These are phyloP conservation scores for Calocera cornea DNA, from an alignment of 768 basidiomycete species.

Conservation along the genomic window DNA sequence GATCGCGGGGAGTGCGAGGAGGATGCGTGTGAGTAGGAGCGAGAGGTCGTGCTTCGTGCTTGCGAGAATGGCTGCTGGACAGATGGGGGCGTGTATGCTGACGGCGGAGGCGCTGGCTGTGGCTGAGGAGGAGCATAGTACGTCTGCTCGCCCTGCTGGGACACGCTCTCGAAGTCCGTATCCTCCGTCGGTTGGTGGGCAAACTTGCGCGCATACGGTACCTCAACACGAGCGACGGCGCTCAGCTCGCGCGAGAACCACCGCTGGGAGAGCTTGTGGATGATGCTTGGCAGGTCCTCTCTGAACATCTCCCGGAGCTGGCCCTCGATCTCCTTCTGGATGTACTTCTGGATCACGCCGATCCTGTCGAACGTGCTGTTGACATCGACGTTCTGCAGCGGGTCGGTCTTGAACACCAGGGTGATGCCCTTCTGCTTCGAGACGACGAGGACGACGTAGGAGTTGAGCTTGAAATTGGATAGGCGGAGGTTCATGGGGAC, in stretches of 20 bases:
- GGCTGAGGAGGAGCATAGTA: neutral
- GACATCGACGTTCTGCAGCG: constrained; percentile 93
- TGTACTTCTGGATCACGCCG: constrained; percentile 93
- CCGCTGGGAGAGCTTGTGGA: constrained; percentile 86
- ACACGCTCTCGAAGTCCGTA: constrained; percentile 5
- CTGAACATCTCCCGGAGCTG: constrained; percentile 97
- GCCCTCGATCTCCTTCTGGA: constrained; percentile 93
- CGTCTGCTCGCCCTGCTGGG: neutral
- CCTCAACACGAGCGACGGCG: constrained; percentile 62
- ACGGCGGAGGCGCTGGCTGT: neutral
- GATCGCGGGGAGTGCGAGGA: constrained; percentile 5
- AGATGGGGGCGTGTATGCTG: neutral
- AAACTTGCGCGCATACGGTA: constrained; percentile 62
- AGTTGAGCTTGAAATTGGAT: constrained; percentile 85
- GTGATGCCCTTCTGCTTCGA: constrained; percentile 97
- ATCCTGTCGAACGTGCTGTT: constrained; percentile 97
- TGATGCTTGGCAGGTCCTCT: constrained; percentile 91
- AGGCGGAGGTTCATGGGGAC: constrained; percentile 97
- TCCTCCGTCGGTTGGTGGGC: constrained; percentile 17
- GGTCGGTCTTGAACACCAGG: constrained; percentile 98
- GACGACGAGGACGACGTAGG: constrained; percentile 94
- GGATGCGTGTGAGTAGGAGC: neutral
- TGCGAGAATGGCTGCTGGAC: neutral
- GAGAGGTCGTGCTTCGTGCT: neutral
- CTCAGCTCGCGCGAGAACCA: constrained; percentile 46